phyloP scores from a whole-genome alignment of 495 filamentous ascomycete species.

The Penicillium flavigenum region DNA sequence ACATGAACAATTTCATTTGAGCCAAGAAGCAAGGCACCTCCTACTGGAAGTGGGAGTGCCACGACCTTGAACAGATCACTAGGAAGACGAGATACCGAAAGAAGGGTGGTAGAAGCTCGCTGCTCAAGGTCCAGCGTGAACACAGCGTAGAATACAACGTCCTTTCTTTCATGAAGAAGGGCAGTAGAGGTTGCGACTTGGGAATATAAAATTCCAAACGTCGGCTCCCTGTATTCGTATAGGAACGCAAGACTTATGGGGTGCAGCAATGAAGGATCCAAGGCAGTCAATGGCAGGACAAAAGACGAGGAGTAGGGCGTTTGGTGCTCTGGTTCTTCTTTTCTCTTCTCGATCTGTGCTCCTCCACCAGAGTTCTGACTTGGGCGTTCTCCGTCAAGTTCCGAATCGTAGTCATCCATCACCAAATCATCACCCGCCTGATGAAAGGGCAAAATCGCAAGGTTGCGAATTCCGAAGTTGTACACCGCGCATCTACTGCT shows the following conservation, averaged over 20 bases:
- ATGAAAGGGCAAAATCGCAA: conserved; percentile 92
- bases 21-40: conserved; percentile 83
- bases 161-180: conserved; percentile 73
- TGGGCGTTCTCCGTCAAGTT: conserved; percentile 58
- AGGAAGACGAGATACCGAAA: conserved; percentile 80
- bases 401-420: conserved; percentile 85
- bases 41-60: conserved; percentile 79
- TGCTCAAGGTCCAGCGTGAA: conserved; percentile 95
- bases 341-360: conserved; percentile 35
- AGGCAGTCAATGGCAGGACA: conserved; percentile 76
- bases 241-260: conserved; percentile 91
- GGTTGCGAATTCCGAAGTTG: conserved; percentile 83
- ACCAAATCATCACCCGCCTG: conserved; percentile 82
- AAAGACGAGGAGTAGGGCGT: conserved; percentile 90
- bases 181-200: conserved; percentile 67
- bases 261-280: conserved; percentile 83
- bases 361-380: conserved; percentile 15
- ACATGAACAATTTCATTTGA: conserved; percentile 91
- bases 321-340: conserved; percentile 56
- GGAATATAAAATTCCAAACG: conserved; percentile 89
- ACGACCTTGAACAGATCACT: conserved; percentile 87
- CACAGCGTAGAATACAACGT: conserved; percentile 83
- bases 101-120: conserved; percentile 85
- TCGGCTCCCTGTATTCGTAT: conserved; percentile 95
- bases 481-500: conserved; percentile 88